Base-by-base conservation (phyloP, 2,329 filamentous ascomycete species). In the Fusarium tjaetaba region DNA sequence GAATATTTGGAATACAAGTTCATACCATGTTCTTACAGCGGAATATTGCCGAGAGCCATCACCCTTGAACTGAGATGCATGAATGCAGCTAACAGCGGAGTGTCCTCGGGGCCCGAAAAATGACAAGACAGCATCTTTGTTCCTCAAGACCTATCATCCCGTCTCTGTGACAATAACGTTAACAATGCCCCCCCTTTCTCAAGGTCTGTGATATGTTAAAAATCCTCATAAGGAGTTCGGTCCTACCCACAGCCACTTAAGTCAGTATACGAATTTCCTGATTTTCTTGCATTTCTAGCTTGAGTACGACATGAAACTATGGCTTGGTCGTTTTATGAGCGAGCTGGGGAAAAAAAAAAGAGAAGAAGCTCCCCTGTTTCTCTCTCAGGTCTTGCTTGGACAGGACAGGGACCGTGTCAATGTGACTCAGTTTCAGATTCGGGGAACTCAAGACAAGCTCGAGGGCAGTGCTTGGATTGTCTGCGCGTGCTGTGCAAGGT, bases 391-490 rank as follows among this genome's bases (percentile, higher is more conserved):
- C 43, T 59, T 55, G 41, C 45, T 55, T 22, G 46, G 59, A 61
- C 55, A 38, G 45, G 43, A 61, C 46, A 61, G 52, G 63, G 63
- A 67, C 71, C 45, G 43, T 51, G 63, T 74, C 68, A 52, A 55
- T 43, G 72, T 74, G 65, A 74, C 72, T 74, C 72, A 74, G 72
- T 74, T 74, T 74, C 71, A 74, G 68, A 66, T 72, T 72, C 49
- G 60, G 58, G 60, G 60, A 42, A 57, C 71, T 53, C 56, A 74
- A 61, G 46, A 34, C 39, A 46, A 32, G n/a, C 43, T 74, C 65
- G 52, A 74, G 68, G 57, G 45, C 52, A 57, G 46, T 65, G 58
- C 41, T 36, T 32, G 46, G 39, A 57, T 42, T 58, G 57, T 48
- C 56, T 58, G 52, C 45, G 66, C 71, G 61, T 73, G 59, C 24